Evolutionary conservation across 139 green algal species (phyloP).

Genomic region (Klebsormidium nitens): DNA sequence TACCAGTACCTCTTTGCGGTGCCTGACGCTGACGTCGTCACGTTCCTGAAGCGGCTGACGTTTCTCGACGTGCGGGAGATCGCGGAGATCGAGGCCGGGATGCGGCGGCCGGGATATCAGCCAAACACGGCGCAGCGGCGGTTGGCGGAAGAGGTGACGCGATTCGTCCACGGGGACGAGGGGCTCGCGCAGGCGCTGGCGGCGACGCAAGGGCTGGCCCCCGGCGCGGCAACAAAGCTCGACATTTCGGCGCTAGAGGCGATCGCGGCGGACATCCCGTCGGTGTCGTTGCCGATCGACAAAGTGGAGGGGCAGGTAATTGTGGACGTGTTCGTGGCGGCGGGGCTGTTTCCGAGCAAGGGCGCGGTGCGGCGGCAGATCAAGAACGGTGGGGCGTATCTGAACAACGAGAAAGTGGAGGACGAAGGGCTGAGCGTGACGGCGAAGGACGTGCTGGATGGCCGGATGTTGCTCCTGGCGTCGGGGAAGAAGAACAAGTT

Average conservation of each 20-base stretch:
- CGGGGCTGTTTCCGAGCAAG: slow-evolving; percentile 80
- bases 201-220: slow-evolving; percentile 73
- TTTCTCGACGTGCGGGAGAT: slow-evolving; percentile 88
- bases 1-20: slow-evolving; percentile 88
- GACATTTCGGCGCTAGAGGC: slow-evolving; percentile 50
- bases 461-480: slow-evolving; percentile 78
- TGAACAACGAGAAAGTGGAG: slow-evolving; percentile 87
- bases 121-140: slow-evolving; percentile 82
- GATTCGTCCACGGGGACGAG: slow-evolving; percentile 91
- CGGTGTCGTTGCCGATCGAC: slow-evolving; percentile 43
- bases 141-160: slow-evolving; percentile 89
- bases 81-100: slow-evolving; percentile 36
- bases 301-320: slow-evolving; percentile 58
- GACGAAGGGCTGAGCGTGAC: slow-evolving; percentile 10
- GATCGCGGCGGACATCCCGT: slow-evolving; percentile 58
- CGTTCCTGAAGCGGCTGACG: slow-evolving; percentile 90
- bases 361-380: slow-evolving; percentile 64
- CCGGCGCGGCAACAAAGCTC: slow-evolving; percentile 69
- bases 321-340: slow-evolving; percentile 73
- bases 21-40: slow-evolving; percentile 78
- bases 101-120: slow-evolving; percentile 50
- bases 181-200: slow-evolving; percentile 79
- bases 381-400: slow-evolving; percentile 69
- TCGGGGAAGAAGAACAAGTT: slow-evolving; percentile 99
- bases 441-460: slow-evolving; percentile 74